Percentiles rank a stretch among this genome's conserved stretches.
Evolutionary conservation across 2,329 filamentous ascomycete genomes (phyloP).

Genomic region (Xylaria sp.): DNA sequence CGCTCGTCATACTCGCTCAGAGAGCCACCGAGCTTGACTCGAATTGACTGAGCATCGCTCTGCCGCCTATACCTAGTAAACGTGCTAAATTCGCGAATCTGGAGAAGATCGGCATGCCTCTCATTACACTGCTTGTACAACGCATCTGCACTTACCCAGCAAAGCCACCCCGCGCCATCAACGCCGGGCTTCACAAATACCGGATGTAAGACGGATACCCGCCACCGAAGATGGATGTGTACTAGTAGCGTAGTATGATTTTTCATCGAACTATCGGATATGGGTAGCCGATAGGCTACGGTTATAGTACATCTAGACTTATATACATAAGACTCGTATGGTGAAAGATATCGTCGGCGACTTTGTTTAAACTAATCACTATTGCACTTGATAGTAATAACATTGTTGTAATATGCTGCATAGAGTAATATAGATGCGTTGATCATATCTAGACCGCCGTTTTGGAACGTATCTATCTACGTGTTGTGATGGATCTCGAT

Average conservation of each 20-base stretch:
- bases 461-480: not conserved
- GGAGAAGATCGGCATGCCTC: constrained; percentile 18
- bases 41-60: constrained; percentile 2
- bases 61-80: not conserved
- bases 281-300: not conserved
- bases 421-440: not conserved
- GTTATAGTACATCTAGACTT: no score
- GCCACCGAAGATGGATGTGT: constrained; percentile 3
- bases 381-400: not conserved
- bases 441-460: constrained; percentile 16
- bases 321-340: not conserved
- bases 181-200: constrained; percentile 9
- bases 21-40: constrained; percentile 6
- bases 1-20: constrained; percentile 13
- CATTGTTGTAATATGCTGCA: not conserved
- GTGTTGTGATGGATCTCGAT: constrained; percentile 1
- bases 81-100: constrained; percentile 2
- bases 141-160: not conserved
- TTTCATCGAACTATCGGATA: not conserved
- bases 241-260: not conserved
- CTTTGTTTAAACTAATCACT: not conserved
- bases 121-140: not conserved
- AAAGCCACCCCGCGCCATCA: not conserved
- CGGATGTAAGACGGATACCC: constrained; percentile 17
- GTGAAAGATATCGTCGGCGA: not conserved